Percentiles rank a stretch among this genome's conserved stretches.
Conservation (phyloP, 805 yeast genomes). For the Yarrowia sp. region DNA sequence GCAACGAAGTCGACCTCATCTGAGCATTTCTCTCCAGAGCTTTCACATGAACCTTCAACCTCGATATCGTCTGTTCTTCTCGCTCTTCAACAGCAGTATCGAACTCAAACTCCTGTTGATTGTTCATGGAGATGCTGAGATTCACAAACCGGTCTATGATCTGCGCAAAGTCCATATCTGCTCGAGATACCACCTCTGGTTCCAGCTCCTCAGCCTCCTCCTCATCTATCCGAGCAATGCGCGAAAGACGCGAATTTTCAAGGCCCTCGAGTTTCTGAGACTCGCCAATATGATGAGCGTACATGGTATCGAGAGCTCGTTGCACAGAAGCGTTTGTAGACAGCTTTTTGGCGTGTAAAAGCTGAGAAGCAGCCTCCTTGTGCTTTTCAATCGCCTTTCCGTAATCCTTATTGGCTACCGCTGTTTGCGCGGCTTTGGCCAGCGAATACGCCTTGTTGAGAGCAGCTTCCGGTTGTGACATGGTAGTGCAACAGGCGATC, state of each 20-base stretch:
- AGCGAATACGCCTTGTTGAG: slow-evolving; percentile 22
- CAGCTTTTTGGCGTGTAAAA: background rate
- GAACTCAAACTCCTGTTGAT: slow-evolving; percentile 6
- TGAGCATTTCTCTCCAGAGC: slow-evolving; percentile 24
- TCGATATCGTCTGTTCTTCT: background rate
- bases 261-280: background rate
- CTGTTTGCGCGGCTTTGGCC: slow-evolving; percentile 8
- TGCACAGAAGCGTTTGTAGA: background rate
- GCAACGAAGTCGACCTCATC: slow-evolving; percentile 15
- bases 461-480: slow-evolving; percentile 18
- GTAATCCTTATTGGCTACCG: slow-evolving; percentile 4
- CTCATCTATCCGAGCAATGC: background rate
- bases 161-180: slow-evolving; percentile 1
- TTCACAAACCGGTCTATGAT: slow-evolving; percentile 17
- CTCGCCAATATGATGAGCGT: slow-evolving; percentile 1
- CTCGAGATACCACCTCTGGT: background rate
- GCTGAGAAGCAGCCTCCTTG: slow-evolving; percentile 12
- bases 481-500: background rate
- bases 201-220: slow-evolving; percentile 2
- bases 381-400: slow-evolving; percentile 6
- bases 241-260: background rate
- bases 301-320: background rate
- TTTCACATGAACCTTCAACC: slow-evolving; percentile 9
- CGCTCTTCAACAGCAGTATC: background rate
- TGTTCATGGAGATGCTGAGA: background rate